Conservation (phyloP, 768 basidiomycete genomes). For the Chalciporus piperatus region DNA sequence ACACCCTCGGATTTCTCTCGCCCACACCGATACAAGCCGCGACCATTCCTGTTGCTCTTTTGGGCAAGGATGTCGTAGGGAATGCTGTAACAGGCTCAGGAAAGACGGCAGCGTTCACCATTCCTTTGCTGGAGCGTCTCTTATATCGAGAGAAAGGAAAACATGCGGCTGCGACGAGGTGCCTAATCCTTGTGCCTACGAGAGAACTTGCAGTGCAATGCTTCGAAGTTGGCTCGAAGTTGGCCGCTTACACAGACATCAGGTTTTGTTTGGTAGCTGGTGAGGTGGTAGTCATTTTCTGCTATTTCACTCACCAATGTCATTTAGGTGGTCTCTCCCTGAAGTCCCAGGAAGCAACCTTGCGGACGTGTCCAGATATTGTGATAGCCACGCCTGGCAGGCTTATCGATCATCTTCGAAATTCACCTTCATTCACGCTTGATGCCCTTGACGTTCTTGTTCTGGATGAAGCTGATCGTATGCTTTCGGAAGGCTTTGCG, state of each 20-base stretch:
- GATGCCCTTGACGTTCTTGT: conserved; percentile 92
- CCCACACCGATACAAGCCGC: conserved; percentile 97
- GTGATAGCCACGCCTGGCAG: conserved; percentile 97
- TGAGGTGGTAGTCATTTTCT: conserved; percentile 35
- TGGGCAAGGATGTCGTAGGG: conserved; percentile 96
- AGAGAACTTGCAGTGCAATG: conserved; percentile 96
- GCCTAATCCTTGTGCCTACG: conserved; percentile 91
- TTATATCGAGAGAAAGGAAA: conserved; percentile 89
- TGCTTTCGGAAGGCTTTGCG: conserved; percentile 93
- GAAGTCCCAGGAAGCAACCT: conserved; percentile 83
- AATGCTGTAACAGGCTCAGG: conserved; percentile 96
- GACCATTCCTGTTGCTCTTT: conserved; percentile 88
- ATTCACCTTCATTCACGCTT: conserved; percentile 89
- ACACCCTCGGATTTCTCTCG: conserved; percentile 71
- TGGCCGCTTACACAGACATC: conserved; percentile 86
- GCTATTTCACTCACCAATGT: conserved; percentile 2
- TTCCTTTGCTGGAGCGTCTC: conserved; percentile 91
- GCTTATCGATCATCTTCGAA: conserved; percentile 95
- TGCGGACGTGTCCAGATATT: conserved; percentile 88
- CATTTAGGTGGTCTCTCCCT: conserved; percentile 82
- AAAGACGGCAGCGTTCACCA: conserved; percentile 96
- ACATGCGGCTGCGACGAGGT: conserved; percentile 82
- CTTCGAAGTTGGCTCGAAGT: conserved; percentile 83
- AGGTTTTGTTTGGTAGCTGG: conserved; percentile 91
- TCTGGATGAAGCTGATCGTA: conserved; percentile 96